A percentile compares a stretch with the other conserved stretches of the same genome.
Conservation (phyloP, 2,329 filamentous ascomycete genomes). For the Zymoseptoria tritici region DNA sequence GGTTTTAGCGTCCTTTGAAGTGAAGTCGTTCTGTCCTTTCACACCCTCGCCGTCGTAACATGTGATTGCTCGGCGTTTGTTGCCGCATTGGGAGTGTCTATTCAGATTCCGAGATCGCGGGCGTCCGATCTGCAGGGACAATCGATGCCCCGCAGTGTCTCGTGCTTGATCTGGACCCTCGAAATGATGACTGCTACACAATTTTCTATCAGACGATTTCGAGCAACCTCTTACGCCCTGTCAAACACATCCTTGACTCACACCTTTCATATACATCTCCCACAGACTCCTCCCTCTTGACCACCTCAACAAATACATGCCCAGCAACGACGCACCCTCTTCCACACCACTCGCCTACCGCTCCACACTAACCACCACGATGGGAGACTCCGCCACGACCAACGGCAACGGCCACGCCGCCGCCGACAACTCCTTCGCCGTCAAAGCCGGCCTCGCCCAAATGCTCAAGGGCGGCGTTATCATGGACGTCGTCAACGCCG, state of each 20-base stretch:
- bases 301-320: constrained; percentile 5
- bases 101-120: neutral
- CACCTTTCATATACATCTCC: neutral
- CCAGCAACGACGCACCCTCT: constrained; percentile 9
- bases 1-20: neutral
- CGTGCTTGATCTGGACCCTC: neutral
- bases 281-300: neutral
- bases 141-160: neutral
- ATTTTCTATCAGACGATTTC: neutral
- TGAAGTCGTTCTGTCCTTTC: neutral
- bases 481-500: constrained; percentile 95
- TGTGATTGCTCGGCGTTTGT: neutral
- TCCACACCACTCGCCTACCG: constrained; percentile 11
- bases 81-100: neutral
- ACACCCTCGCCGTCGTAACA: neutral
- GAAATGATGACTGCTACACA: no score
- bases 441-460: constrained; percentile 91
- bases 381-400: constrained; percentile 10
- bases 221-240: neutral
- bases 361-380: constrained; percentile 7
- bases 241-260: neutral
- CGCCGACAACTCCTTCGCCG: constrained; percentile 55
- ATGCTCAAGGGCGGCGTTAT: constrained; percentile 99
- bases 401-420: constrained; percentile 15
- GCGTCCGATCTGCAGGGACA: neutral